Evolutionary conservation across 2,329 filamentous ascomycete genomes (phyloP).

Genomic region (Myriosclerotinia scirpicola): DNA sequence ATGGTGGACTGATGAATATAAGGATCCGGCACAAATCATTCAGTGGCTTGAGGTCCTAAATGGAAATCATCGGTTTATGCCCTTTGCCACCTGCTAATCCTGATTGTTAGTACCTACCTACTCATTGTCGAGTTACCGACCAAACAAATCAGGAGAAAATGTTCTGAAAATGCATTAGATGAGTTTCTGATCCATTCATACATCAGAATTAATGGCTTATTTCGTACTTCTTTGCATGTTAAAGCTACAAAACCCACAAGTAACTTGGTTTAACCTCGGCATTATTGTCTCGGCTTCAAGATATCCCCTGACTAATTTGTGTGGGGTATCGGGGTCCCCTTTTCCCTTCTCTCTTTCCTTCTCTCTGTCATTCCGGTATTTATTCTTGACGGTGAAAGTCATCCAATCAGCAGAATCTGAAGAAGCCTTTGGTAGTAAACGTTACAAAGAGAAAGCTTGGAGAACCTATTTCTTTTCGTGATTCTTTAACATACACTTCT

Average conservation of each 20-base stretch:
- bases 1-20: neutral
- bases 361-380: conserved; percentile 3
- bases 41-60: neutral
- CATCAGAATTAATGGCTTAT: neutral
- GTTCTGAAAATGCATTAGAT: neutral
- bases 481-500: conserved; percentile 26
- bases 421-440: neutral
- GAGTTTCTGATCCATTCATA: neutral
- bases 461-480: conserved; percentile 28
- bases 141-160: neutral
- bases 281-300: neutral
- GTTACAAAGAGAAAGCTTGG: neutral
- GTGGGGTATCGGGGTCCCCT: conserved; percentile 4
- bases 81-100: neutral
- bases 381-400: conserved; percentile 10
- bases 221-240: neutral
- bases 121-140: neutral
- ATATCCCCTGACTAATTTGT: neutral
- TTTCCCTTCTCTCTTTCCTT: neutral
- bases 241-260: neutral
- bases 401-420: conserved; percentile 11
- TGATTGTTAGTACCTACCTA: neutral
- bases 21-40: neutral
- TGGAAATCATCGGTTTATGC: neutral
- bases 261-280: conserved; percentile 6